Base-by-base conservation (phyloP, 495 filamentous ascomycete genomes). In the Penicillium verhagenii region DNA sequence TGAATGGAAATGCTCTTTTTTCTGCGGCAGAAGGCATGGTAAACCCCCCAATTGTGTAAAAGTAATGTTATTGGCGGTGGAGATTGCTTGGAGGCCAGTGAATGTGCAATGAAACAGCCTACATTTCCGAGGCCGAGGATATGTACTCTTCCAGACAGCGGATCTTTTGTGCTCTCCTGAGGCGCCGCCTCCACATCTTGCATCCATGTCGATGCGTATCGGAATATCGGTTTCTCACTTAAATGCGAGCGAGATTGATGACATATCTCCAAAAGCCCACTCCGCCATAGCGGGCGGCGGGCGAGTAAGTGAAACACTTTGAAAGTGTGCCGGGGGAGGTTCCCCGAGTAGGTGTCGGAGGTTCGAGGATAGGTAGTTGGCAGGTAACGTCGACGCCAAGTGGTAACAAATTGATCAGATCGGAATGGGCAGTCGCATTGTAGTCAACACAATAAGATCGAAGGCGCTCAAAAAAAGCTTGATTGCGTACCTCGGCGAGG, bases 61-160 rank as follows among this genome's bases (percentile, higher is more conserved):
- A 86, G 63, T 13, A 88, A 66, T 10, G 83, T 84, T 20, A 86
- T 70, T 0, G 83, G 81, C 21, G 83, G 84, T n/a, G 77, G 82
- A 53, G 81, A 75, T 23, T 75, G 71, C 29, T 84, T 71, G 25
- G 76, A 72, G 6, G 77, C 78, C 5, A 88, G 64, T 6, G 81
- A 75, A 58, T 87, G 83, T 10, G 83, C 83, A 46, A 86, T 72
- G 46, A 88, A 84, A 14, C 70, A 75, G 11, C 83, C 84, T 21
- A 84, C 64, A 61, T 77, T 84, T 39, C 83, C 84, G 16, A 79
- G 47, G 7, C 85, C 85, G 1, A 86, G 58, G 44, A 88, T 77
- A 54, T 88, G 79, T 46, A 88, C 84, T 50, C 75, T 71, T 20
- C 75, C 75, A 4, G 71, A 72, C 35, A 77, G 47, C 19, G 57